Conservation (phyloP, 768 basidiomycete genomes). For the Xanthoconium purpureum region DNA sequence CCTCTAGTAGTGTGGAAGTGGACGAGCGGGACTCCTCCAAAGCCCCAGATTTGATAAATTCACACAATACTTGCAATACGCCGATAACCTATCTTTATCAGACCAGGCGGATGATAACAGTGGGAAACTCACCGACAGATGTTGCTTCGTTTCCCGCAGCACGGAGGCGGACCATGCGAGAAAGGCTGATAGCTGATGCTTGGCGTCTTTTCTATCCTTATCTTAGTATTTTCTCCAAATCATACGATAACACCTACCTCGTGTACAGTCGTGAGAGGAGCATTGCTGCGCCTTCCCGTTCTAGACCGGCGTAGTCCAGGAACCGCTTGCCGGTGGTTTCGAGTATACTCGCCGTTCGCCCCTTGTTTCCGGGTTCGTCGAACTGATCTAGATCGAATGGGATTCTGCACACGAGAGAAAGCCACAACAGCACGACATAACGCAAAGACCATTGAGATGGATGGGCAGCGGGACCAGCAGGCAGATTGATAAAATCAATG, state of each 20-base stretch:
- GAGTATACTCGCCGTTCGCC: slow-evolving; percentile 53
- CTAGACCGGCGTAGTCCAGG: slow-evolving; percentile 70
- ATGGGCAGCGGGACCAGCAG: slow-evolving; percentile 41
- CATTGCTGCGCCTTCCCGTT: slow-evolving; percentile 78
- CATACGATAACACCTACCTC: slow-evolving; percentile 46
- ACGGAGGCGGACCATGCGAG: slow-evolving; percentile 43
- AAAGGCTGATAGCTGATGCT: slow-evolving; percentile 48
- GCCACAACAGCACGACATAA: slow-evolving; percentile 84
- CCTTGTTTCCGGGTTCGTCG: slow-evolving; percentile 54
- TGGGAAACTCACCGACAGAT: slow-evolving; percentile 47
- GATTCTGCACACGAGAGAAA: slow-evolving; percentile 90
- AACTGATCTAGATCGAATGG: slow-evolving; percentile 91
- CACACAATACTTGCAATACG: slow-evolving; percentile 63
- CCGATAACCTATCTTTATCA: slow-evolving; percentile 56
- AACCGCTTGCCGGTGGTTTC: slow-evolving; percentile 57
- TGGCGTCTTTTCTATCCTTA: slow-evolving; percentile 54
- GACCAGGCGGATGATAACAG: not conserved
- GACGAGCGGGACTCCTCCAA: slow-evolving; percentile 48
- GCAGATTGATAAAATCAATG: slow-evolving; percentile 57
- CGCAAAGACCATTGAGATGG: slow-evolving; percentile 72
- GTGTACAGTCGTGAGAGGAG: slow-evolving; percentile 80
- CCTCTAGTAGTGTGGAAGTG: slow-evolving; percentile 41
- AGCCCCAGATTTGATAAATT: slow-evolving; percentile 64
- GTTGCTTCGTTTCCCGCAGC: slow-evolving; percentile 39
- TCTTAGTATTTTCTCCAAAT: slow-evolving; percentile 8